Conservation (phyloP, 768 basidiomycete species). For the Galerina sulciceps region DNA sequence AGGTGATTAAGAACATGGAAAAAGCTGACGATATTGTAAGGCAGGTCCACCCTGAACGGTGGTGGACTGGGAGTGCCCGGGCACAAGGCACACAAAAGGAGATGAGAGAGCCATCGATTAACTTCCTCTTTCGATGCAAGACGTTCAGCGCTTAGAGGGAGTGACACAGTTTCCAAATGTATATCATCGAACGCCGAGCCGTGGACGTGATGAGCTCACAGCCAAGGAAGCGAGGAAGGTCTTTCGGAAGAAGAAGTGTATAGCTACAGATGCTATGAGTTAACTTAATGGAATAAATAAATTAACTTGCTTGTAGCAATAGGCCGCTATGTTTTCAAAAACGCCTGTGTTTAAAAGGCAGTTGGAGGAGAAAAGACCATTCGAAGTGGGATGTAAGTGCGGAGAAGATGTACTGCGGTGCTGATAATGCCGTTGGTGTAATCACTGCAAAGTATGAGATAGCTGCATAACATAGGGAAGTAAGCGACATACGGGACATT, state of each 20-base stretch:
- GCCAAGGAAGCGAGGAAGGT: conserved; percentile 6
- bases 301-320: conserved; percentile 7
- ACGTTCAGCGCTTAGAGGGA: conserved; percentile 9
- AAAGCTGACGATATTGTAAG: conserved; percentile 19
- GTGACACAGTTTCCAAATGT: conserved; percentile 3
- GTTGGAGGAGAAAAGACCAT: conserved; percentile 8
- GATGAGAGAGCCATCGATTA: conserved; percentile 14
- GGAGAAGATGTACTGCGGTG: conserved; percentile 12
- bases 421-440: conserved; percentile 18
- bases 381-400: conserved; percentile 2
- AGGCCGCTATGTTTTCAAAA: neutral
- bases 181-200: conserved; percentile 11
- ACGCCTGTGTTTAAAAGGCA: conserved; percentile 10
- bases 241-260: neutral
- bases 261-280: neutral
- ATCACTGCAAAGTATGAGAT: conserved; percentile 5
- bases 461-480: neutral
- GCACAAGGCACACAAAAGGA: conserved; percentile 20
- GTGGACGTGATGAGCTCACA: conserved; percentile 8
- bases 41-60: conserved; percentile 17
- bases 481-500: conserved; percentile 15
- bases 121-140: conserved; percentile 19
- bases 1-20: conserved; percentile 18
- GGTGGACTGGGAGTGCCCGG: conserved; percentile 5
- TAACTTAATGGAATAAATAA: neutral